phyloP scores from a whole-genome alignment of 441 rosid species.

The Arabidopsis hybrid region DNA sequence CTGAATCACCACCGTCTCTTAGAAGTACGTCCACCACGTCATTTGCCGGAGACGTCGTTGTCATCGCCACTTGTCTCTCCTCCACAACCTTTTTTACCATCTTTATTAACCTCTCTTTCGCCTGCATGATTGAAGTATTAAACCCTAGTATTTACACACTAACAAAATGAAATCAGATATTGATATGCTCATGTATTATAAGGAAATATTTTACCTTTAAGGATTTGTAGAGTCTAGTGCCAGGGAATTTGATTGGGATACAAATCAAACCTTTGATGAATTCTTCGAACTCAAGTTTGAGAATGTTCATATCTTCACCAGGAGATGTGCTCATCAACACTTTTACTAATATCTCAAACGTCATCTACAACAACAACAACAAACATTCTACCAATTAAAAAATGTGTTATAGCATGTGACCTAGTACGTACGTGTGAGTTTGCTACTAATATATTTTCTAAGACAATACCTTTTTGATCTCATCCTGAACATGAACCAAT shows the following conservation, averaged over 20 bases:
- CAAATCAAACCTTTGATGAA: conserved; percentile 78
- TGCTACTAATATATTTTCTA: not conserved
- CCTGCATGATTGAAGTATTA: conserved; percentile 51
- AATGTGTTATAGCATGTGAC: not conserved
- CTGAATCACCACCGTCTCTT: conserved; percentile 58
- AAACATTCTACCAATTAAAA: conserved; percentile 2
- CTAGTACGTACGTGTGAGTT: not conserved
- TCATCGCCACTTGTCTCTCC: conserved; percentile 49
- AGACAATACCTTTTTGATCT: conserved; percentile 55
- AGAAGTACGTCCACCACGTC: conserved; percentile 78
- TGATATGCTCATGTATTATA: not conserved
- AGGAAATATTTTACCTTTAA: conserved; percentile 50
- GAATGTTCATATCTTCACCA: conserved; percentile 60
- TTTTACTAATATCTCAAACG: conserved; percentile 67
- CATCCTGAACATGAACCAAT: conserved; percentile 59
- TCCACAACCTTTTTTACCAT: conserved; percentile 61
- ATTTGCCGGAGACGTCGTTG: conserved; percentile 41
- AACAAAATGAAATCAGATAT: not conserved
- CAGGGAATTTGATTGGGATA: conserved; percentile 73
- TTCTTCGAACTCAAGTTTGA: conserved; percentile 68
- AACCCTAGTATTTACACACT: conserved; percentile 1
- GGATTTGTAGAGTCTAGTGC: conserved; percentile 71
- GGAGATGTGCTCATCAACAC: conserved; percentile 63
- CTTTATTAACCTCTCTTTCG: conserved; percentile 61
- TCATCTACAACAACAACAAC: conserved; percentile 46